A percentile compares a stretch with the other conserved stretches of the same genome.
Conservation (phyloP, 805 yeast genomes). For the Barnettozyma sp. region DNA sequence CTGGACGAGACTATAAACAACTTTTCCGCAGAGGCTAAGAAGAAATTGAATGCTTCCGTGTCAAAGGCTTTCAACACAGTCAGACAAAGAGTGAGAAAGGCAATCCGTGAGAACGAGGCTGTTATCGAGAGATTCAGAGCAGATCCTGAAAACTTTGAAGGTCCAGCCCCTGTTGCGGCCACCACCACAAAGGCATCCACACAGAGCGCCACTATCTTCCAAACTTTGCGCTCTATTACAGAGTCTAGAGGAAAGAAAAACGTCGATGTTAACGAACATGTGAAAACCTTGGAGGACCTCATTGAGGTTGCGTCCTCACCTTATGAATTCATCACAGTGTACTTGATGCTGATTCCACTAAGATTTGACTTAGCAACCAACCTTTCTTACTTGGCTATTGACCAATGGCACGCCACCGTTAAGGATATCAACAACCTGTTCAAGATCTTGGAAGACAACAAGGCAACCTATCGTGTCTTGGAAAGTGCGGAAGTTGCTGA, state of each 20-base stretch:
- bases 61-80: conserved; percentile 82
- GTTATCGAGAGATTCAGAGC: conserved; percentile 54
- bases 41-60: conserved; percentile 74
- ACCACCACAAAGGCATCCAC: conserved; percentile 30
- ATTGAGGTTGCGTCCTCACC: conserved; percentile 42
- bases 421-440: conserved; percentile 57
- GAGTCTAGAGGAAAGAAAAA: conserved; percentile 96
- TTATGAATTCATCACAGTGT: conserved; percentile 72
- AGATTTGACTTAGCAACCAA: conserved; percentile 75
- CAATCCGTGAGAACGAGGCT: conserved; percentile 58
- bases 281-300: conserved; percentile 59
- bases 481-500: conserved; percentile 69
- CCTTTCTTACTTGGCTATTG: conserved; percentile 66
- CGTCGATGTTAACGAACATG: conserved; percentile 76
- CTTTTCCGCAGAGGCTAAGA: conserved; percentile 43
- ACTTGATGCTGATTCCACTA: conserved; percentile 76
- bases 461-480: conserved; percentile 53
- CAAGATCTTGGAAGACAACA: conserved; percentile 58
- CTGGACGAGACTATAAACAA: conserved; percentile 63
- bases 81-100: conserved; percentile 83
- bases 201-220: conserved; percentile 43
- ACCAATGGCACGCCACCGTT: conserved; percentile 71
- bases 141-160: conserved; percentile 69
- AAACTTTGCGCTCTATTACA: conserved; percentile 62
- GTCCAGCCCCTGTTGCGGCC: conserved; percentile 24